Conservation (phyloP, 768 basidiomycete genomes). For the Rossbeevera mucosa region DNA sequence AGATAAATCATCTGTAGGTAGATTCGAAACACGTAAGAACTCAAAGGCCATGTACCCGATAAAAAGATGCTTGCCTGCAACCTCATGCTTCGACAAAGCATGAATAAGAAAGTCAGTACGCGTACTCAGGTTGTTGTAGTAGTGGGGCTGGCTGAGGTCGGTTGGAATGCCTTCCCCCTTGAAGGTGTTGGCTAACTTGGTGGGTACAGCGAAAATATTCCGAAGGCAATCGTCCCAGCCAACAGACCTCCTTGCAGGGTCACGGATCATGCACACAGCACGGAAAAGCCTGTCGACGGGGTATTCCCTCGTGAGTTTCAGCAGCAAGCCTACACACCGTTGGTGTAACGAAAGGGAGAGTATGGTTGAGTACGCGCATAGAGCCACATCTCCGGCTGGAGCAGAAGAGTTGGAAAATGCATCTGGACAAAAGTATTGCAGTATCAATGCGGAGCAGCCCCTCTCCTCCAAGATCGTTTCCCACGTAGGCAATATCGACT, state of each 20-base stretch:
- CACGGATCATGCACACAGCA: conserved; percentile 39
- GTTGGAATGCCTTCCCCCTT: conserved; percentile 42
- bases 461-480: conserved; percentile 48
- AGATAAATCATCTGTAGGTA: conserved; percentile 30
- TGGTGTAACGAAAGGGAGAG: conserved; percentile 45
- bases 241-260: conserved; percentile 29
- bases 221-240: conserved; percentile 78
- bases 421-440: conserved; percentile 75
- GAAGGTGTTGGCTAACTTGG: conserved; percentile 73
- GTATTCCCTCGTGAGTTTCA: conserved; percentile 54
- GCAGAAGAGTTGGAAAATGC: conserved; percentile 47
- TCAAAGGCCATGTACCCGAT: conserved; percentile 2
- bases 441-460: conserved; percentile 40
- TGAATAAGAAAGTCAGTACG: conserved; percentile 51
- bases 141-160: conserved; percentile 50
- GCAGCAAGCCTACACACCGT: conserved; percentile 51
- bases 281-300: conserved; percentile 63
- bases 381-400: conserved; percentile 48
- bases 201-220: conserved; percentile 60
- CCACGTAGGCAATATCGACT: conserved; percentile 69
- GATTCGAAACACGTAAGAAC: conserved; percentile 26
- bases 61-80: conserved; percentile 38
- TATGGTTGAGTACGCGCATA: conserved; percentile 63
- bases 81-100: conserved; percentile 35
- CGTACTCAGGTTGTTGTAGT: conserved; percentile 49